Base-by-base conservation (phyloP, 352 stramenopile genomes). In the Phytophthora sansomeana region DNA sequence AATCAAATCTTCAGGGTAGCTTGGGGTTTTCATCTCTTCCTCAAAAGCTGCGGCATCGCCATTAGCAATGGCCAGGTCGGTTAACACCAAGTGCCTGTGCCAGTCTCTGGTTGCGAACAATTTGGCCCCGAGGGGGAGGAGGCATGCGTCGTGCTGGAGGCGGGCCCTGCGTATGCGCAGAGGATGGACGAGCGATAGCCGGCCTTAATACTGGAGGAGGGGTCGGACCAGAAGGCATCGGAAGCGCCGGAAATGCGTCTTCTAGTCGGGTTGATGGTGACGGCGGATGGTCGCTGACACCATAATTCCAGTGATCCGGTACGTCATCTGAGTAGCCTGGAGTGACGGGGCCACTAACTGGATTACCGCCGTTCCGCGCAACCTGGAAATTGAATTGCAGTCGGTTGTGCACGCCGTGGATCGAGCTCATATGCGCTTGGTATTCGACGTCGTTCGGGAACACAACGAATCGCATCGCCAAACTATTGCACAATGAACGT, bases 391-490 rank as follows among this genome's bases (percentile, higher is more conserved):
- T 91, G 29, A 92, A 80, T 46, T 85, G 77, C 30, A 93, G 70
- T 4, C 83, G 84, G 35, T 92, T 92, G 53, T 85, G 71, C 28
- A 88, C 72, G 24, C 86, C 86, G 49, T 97, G 90, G 29, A 86
- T 75, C 21, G 79, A 80, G 49, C 85, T 80, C 84, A 96, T 93
- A 68, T 97, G 90, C 17, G 81, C 79, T 49, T 95, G 82, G 57
- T 95, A 93, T 56, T 97, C 90, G 32, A 97, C 83, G 32, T 95
- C 80, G 46, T 95, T 93, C 3, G 72, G 54, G 54, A 97, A 97
- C 30, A 96, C 90, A 4, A 96, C 81, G 53, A 94, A 97, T 11
- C 86, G 83, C 68, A 96, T 93, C 11, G 79, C 81, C 26, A 96
- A 74, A 67, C 85, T 92, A 43, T 30, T n/a, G 44, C 13, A 53